phyloP scores from a whole-genome alignment of 768 basidiomycete genomes.

The Lentinula guzmanii region DNA sequence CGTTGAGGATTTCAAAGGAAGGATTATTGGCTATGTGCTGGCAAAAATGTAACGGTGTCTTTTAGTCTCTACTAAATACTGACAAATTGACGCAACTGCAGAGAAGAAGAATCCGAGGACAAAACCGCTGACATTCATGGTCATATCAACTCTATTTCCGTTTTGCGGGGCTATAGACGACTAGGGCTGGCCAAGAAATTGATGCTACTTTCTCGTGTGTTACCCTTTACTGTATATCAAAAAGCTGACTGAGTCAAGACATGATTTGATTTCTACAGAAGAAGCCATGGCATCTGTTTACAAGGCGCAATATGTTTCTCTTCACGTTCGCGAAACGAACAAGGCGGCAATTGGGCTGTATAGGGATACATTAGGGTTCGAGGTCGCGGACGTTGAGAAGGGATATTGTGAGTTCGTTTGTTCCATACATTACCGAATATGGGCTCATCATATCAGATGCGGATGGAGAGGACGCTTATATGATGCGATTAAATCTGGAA shows the following conservation, averaged over 20 bases:
- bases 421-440: background rate
- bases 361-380: slow-evolving; percentile 85
- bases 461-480: slow-evolving; percentile 83
- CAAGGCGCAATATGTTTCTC: slow-evolving; percentile 73
- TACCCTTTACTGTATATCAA: background rate
- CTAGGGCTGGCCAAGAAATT: slow-evolving; percentile 90
- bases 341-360: slow-evolving; percentile 87
- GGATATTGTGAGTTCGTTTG: slow-evolving; percentile 70
- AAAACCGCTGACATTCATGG: slow-evolving; percentile 67
- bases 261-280: slow-evolving; percentile 39
- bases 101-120: slow-evolving; percentile 38
- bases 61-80: background rate
- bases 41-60: slow-evolving; percentile 73
- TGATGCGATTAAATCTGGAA: slow-evolving; percentile 61
- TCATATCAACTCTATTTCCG: slow-evolving; percentile 96
- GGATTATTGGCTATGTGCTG: slow-evolving; percentile 93
- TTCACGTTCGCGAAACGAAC: slow-evolving; percentile 95
- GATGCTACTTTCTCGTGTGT: slow-evolving; percentile 88
- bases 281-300: slow-evolving; percentile 90
- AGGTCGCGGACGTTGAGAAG: slow-evolving; percentile 79
- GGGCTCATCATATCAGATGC: slow-evolving; percentile 48
- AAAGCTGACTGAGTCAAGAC: background rate
- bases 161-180: slow-evolving; percentile 84
- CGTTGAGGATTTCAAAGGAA: slow-evolving; percentile 83
- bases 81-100: slow-evolving; percentile 1